A percentile compares a stretch with the other conserved stretches of the same genome.
These are phyloP conservation scores for Streptanthus diversifolius DNA, from an alignment of 345 rosid species.

Conservation along the genomic window DNA sequence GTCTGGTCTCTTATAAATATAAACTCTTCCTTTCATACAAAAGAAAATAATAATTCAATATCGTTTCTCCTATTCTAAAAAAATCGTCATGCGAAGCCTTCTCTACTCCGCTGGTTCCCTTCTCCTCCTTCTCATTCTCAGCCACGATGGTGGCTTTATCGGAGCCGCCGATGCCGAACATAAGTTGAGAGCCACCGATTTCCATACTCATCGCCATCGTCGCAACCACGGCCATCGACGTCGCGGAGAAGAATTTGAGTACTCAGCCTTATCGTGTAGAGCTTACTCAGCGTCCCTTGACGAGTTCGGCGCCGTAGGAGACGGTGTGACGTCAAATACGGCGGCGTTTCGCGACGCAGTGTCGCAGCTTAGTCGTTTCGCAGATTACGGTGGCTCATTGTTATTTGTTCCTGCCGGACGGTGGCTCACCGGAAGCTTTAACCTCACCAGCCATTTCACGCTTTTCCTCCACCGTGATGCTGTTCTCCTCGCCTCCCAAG, in stretches of 20 bases:
- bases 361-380: slow-evolving; percentile 49
- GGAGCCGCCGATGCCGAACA: slow-evolving; percentile 12
- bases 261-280: slow-evolving; percentile 59
- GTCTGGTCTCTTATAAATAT: slow-evolving; percentile 6
- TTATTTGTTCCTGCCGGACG: slow-evolving; percentile 81
- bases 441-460: slow-evolving; percentile 88
- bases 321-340: slow-evolving; percentile 74
- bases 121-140: slow-evolving; percentile 14
- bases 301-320: slow-evolving; percentile 86
- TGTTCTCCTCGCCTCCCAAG: slow-evolving; percentile 81
- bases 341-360: slow-evolving; percentile 65
- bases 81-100: slow-evolving; percentile 20
- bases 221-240: slow-evolving; percentile 42
- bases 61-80: slow-evolving; percentile 5
- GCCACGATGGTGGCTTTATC: slow-evolving; percentile 5
- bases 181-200: slow-evolving; percentile 18
- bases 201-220: slow-evolving; percentile 19
- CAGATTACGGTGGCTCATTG: slow-evolving; percentile 63
- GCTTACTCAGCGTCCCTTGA: slow-evolving; percentile 63
- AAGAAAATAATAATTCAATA: neutral
- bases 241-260: slow-evolving; percentile 40
- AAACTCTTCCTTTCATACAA: neutral
- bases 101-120: slow-evolving; percentile 22
- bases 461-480: slow-evolving; percentile 72
- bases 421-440: slow-evolving; percentile 87